A percentile compares a stretch with the other conserved stretches of the same genome.
These are phyloP conservation scores for Triticum turgidum DNA, from an alignment of 176 grass and related monocot genomes.

Conservation along the genomic window DNA sequence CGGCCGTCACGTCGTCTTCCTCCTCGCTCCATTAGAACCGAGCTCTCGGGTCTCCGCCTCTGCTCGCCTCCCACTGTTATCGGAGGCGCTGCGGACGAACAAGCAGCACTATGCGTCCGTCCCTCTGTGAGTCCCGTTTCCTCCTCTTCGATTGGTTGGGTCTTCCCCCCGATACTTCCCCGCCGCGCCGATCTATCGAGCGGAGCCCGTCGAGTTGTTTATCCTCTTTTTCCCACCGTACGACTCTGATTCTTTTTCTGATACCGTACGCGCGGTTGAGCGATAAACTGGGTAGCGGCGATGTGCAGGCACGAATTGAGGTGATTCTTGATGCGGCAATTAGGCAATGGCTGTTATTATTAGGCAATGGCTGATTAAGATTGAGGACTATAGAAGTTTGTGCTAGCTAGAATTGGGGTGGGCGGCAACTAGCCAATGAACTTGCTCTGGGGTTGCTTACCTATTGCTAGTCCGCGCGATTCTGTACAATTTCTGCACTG, in stretches of 20 bases:
- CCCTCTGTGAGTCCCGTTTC: slow-evolving; percentile 20
- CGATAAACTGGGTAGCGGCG: neutral
- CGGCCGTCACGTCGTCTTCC: neutral
- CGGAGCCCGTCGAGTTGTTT: neutral
- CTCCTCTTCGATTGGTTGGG: neutral
- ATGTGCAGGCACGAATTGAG: neutral
- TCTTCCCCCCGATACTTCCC: neutral
- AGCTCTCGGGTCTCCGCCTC: neutral
- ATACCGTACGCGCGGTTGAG: neutral
- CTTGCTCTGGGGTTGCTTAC: neutral
- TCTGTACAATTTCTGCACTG: neutral
- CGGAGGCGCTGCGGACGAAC: neutral
- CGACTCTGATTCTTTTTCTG: neutral
- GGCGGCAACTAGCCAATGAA: neutral
- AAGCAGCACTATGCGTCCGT: slow-evolving; percentile 31
- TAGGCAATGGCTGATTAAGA: too few species aligned
- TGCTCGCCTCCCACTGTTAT: neutral
- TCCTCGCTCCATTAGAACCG: neutral
- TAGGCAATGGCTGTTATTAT: neutral
- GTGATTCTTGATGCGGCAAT: neutral
- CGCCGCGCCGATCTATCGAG: slow-evolving; percentile 4
- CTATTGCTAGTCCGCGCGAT: neutral
- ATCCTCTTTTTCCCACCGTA: neutral
- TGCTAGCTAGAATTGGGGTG: neutral
- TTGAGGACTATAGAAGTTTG: neutral